Conservation (phyloP, 2,329 filamentous ascomycete species). For the Periconia sp. region DNA sequence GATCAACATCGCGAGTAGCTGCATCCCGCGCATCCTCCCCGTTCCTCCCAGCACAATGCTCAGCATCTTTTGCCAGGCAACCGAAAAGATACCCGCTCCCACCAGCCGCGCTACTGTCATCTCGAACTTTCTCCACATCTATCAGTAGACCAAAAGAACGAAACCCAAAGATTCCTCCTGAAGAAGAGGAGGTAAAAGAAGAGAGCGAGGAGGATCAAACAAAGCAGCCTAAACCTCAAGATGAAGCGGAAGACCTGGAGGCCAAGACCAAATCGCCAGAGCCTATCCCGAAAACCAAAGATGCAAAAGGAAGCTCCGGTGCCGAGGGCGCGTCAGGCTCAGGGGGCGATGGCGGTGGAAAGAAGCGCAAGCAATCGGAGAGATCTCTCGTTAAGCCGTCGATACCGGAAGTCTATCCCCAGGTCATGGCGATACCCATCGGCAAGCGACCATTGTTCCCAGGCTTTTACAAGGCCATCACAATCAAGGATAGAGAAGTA, state of each 20-base stretch:
- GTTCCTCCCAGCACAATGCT: conserved; percentile 33
- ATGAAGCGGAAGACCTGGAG: conserved; percentile 43
- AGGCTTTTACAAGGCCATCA: conserved; percentile 98
- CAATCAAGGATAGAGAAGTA: conserved; percentile 89
- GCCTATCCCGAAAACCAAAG: conserved; percentile 54
- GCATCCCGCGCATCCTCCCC: conserved; percentile 26
- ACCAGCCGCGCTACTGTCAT: conserved; percentile 34
- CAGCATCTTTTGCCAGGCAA: conserved; percentile 26
- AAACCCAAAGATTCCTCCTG: conserved; percentile 51
- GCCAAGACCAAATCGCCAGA: conserved; percentile 54
- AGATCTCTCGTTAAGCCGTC: conserved; percentile 81
- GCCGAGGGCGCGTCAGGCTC: conserved; percentile 51
- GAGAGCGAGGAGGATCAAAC: conserved; percentile 46
- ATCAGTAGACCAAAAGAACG: conserved; percentile 58
- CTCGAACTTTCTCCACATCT: conserved; percentile 44
- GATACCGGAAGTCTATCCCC: conserved; percentile 93
- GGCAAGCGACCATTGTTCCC: conserved; percentile 91
- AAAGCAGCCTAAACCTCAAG: conserved; percentile 46
- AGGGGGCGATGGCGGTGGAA: conserved; percentile 61
- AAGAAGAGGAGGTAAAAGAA: conserved; percentile 45
- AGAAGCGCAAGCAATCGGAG: conserved; percentile 73
- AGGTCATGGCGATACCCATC: conserved; percentile 96
- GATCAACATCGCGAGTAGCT: conserved; percentile 39
- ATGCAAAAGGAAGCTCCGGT: conserved; percentile 63
- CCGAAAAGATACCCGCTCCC: conserved; percentile 28